phyloP scores from a whole-genome alignment of 345 rosid species.

The Toxicodendron radicans region DNA sequence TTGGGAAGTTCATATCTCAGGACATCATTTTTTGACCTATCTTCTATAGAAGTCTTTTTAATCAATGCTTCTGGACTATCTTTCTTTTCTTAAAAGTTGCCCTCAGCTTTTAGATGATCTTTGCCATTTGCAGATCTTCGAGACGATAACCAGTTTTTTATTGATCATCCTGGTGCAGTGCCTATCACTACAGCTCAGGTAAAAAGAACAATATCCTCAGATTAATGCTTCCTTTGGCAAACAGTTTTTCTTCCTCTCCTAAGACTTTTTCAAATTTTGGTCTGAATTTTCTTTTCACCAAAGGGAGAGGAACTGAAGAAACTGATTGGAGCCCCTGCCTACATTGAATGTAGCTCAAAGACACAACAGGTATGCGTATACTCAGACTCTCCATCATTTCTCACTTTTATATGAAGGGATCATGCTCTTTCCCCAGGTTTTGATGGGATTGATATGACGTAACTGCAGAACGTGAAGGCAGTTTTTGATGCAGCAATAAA shows the following conservation, averaged over 20 bases:
- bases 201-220: neutral
- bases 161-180: conserved; percentile 73
- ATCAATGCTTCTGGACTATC: neutral
- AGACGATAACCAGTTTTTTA: conserved; percentile 65
- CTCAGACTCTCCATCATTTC: neutral
- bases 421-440: neutral
- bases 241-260: neutral
- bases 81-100: neutral
- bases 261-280: neutral
- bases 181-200: conserved; percentile 70
- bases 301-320: conserved; percentile 97
- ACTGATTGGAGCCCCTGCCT: conserved; percentile 79
- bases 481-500: conserved; percentile 84
- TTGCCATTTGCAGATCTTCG: conserved; percentile 55
- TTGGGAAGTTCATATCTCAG: neutral
- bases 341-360: conserved; percentile 92
- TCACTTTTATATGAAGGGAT: neutral
- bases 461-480: conserved; percentile 74
- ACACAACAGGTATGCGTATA: conserved; percentile 81
- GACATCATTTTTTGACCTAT: neutral
- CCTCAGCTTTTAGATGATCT: neutral
- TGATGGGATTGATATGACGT: conserved; percentile 3
- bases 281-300: conserved; percentile 11
- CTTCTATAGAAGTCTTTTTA: neutral
- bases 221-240: neutral